Conservation (phyloP, 164 flowering plant species). For the Tinospora cordifolia region DNA sequence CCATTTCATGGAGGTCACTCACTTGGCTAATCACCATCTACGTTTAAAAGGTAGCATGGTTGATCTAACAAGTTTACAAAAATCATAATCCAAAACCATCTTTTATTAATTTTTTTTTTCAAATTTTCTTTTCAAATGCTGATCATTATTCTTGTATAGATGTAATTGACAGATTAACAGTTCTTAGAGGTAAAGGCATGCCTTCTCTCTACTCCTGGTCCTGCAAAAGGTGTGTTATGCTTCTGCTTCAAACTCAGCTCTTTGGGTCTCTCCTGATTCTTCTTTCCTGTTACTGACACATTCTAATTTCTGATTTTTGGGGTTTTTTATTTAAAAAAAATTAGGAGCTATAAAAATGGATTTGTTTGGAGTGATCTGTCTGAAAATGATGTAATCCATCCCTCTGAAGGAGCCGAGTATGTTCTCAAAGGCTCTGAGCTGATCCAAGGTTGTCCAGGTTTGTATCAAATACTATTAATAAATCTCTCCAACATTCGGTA, state of each 20-base stretch:
- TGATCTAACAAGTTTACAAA: background rate
- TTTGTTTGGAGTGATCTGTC: slow-evolving; percentile 87
- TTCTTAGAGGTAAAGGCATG: slow-evolving; percentile 79
- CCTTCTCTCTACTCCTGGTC: slow-evolving; percentile 89
- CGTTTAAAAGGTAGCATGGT: slow-evolving; percentile 43
- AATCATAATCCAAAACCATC: too few relatives aligned
- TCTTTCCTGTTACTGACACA: background rate
- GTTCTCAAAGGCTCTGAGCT: slow-evolving; percentile 87
- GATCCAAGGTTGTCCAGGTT: slow-evolving; percentile 42
- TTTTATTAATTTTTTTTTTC: background rate
- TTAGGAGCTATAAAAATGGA: slow-evolving; percentile 87
- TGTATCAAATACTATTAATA: slow-evolving; percentile 11
- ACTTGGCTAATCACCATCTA: slow-evolving; percentile 37
- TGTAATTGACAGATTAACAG: slow-evolving; percentile 56
- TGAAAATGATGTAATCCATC: slow-evolving; percentile 57
- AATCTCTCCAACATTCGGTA: background rate
- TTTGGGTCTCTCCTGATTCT: background rate
- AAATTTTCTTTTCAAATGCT: background rate
- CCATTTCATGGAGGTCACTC: slow-evolving; percentile 67
- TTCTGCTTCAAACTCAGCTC: background rate
- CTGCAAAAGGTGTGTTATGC: slow-evolving; percentile 58
- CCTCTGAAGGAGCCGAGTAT: slow-evolving; percentile 61
- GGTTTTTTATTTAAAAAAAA: background rate
- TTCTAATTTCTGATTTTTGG: background rate
- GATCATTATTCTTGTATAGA: slow-evolving; percentile 28